These are phyloP conservation scores for Backusella tuberculispora DNA, from an alignment of 192 early-diverging fungal species.

Conservation along the genomic window DNA sequence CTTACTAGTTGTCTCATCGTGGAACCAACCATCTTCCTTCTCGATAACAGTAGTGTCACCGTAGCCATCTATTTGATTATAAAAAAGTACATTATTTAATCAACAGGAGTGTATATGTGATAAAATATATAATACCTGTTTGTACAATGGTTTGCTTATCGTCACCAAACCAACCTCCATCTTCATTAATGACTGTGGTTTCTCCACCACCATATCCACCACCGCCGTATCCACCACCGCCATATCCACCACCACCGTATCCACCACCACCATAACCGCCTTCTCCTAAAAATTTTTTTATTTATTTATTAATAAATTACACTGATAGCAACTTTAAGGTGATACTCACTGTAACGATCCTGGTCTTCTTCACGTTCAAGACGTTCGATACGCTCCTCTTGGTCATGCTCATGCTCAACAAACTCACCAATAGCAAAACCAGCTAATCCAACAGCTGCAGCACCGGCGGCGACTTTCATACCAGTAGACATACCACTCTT, in stretches of 20 bases:
- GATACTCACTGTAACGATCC: slow-evolving; percentile 19
- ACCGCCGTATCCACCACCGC: not conserved
- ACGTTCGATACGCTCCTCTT: slow-evolving; percentile 29
- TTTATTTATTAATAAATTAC: not conserved
- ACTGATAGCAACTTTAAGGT: not conserved
- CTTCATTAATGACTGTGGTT: slow-evolving; percentile 41
- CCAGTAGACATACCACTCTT: slow-evolving; percentile 26
- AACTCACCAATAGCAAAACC: slow-evolving; percentile 39
- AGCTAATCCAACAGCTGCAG: slow-evolving; percentile 34
- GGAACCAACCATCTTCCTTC: slow-evolving; percentile 40
- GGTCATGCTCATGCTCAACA: slow-evolving; percentile 37
- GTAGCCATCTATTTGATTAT: slow-evolving; percentile 27
- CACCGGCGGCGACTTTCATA: slow-evolving; percentile 34
- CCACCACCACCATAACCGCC: not conserved
- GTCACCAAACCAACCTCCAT: slow-evolving; percentile 36
- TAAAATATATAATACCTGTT: slow-evolving; percentile 22
- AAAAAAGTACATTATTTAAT: not conserved
- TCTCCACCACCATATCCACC: slow-evolving; percentile 10
- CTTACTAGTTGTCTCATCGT: slow-evolving; percentile 29
- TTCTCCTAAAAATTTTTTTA: not conserved
- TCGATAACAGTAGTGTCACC: slow-evolving; percentile 31
- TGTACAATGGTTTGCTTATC: slow-evolving; percentile 35
- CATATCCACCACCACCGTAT: slow-evolving; percentile 2
- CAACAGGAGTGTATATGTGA: not conserved
- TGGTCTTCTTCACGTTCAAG: slow-evolving; percentile 23